phyloP scores from a whole-genome alignment of 768 basidiomycete genomes.

The Psilocybe tampanensis region DNA sequence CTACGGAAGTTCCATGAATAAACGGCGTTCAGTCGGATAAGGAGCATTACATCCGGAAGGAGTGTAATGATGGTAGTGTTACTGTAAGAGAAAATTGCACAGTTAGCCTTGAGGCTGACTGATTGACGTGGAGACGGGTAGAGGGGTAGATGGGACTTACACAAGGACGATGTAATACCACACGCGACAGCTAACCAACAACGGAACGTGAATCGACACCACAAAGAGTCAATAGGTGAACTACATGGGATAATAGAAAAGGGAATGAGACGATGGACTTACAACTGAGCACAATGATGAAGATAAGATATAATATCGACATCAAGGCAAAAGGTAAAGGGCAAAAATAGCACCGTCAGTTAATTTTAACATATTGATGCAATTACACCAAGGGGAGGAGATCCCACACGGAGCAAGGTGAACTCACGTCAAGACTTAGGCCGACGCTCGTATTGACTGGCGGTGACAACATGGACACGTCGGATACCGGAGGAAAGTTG shows the following conservation, averaged over 20 bases:
- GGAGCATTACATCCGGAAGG: constrained; percentile 22
- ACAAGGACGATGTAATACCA: constrained; percentile 24
- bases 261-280: not conserved
- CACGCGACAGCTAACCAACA: constrained; percentile 18
- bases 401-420: not conserved
- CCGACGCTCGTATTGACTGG: constrained; percentile 19
- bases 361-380: not conserved
- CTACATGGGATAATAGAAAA: not conserved
- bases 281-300: not conserved
- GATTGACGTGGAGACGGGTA: not conserved
- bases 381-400: not conserved
- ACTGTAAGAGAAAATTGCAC: constrained; percentile 8
- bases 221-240: not conserved
- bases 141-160: constrained; percentile 12
- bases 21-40: constrained; percentile 25
- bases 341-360: not conserved
- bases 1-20: constrained; percentile 18
- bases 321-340: not conserved
- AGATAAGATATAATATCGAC: not conserved
- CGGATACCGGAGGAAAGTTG: not conserved
- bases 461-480: not conserved
- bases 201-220: not conserved
- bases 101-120: not conserved
- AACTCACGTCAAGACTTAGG: constrained; percentile 16
- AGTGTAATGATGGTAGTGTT: constrained; percentile 19